Percentiles rank a stretch among this genome's conserved stretches.
These are phyloP conservation scores for Neopestalotiopsis sp. DNA, from an alignment of 2,329 filamentous ascomycete species.

Conservation along the genomic window DNA sequence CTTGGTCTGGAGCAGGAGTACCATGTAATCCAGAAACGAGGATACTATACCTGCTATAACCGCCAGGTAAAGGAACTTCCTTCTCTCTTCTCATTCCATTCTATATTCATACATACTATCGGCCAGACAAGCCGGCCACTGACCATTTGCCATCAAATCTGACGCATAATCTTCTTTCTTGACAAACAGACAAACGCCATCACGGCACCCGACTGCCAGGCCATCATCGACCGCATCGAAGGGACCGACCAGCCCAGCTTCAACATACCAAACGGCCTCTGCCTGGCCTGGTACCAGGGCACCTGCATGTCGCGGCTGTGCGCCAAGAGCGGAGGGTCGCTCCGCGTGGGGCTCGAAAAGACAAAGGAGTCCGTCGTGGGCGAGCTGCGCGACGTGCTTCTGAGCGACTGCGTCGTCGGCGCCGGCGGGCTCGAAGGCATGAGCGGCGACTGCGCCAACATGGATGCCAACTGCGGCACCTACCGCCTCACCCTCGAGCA, in stretches of 20 bases:
- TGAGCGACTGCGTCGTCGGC: constrained; percentile 9
- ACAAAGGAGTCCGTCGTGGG: constrained; percentile 12
- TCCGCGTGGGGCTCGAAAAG: constrained; percentile 5
- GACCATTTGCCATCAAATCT: background rate
- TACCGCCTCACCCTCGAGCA: constrained; percentile 19
- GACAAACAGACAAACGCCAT: constrained; percentile 9
- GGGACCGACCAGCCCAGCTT: background rate
- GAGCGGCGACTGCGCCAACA: constrained; percentile 18
- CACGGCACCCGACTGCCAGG: constrained; percentile 16
- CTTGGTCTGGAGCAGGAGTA: background rate
- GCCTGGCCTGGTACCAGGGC: constrained; percentile 17
- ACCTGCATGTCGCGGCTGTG: constrained; percentile 20
- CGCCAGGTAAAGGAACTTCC: constrained; percentile 2
- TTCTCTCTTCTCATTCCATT: background rate
- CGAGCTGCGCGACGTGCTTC: constrained; percentile 12
- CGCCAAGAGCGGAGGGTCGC: constrained; percentile 1
- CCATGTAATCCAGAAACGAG: constrained; percentile 12
- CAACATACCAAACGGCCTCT: constrained; percentile 14
- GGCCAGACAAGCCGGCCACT: background rate
- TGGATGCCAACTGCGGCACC: constrained; percentile 16
- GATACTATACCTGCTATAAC: constrained; percentile 19
- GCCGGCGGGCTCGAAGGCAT: constrained; percentile 14
- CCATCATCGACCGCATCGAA: constrained; percentile 14
- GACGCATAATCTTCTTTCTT: background rate
- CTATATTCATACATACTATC: background rate